phyloP scores from a whole-genome alignment of 2,329 filamentous ascomycete genomes.

The Aspergillus ruber region DNA sequence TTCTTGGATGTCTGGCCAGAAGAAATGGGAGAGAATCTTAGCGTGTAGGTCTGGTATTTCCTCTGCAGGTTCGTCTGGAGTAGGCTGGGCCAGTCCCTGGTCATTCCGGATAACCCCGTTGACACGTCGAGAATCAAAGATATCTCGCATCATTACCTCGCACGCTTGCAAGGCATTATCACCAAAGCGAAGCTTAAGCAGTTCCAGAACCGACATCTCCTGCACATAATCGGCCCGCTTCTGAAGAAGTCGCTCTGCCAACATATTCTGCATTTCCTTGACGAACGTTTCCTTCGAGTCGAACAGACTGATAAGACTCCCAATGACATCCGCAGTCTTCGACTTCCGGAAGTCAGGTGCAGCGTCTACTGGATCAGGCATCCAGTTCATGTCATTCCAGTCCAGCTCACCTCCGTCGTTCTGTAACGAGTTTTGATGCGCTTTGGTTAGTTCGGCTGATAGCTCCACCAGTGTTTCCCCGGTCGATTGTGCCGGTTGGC shows the following conservation, averaged over 20 bases:
- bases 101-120: slow-evolving; percentile 60
- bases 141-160: slow-evolving; percentile 95
- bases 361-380: slow-evolving; percentile 87
- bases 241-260: slow-evolving; percentile 71
- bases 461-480: slow-evolving; percentile 47
- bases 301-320: slow-evolving; percentile 79
- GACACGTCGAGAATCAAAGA: slow-evolving; percentile 72
- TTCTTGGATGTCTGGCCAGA: slow-evolving; percentile 78
- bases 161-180: slow-evolving; percentile 81
- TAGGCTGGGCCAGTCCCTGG: slow-evolving; percentile 32
- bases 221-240: slow-evolving; percentile 66
- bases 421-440: slow-evolving; percentile 35
- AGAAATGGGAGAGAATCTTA: slow-evolving; percentile 84
- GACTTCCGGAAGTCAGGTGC: slow-evolving; percentile 86
- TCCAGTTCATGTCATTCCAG: slow-evolving; percentile 90
- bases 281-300: slow-evolving; percentile 89
- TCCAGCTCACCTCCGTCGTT: slow-evolving; percentile 63
- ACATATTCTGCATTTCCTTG: slow-evolving; percentile 81
- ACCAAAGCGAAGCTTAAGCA: slow-evolving; percentile 84
- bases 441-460: slow-evolving; percentile 45
- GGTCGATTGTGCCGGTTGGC: slow-evolving; percentile 14
- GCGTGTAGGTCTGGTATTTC: slow-evolving; percentile 56
- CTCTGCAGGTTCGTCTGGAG: slow-evolving; percentile 14
- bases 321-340: slow-evolving; percentile 84
- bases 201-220: slow-evolving; percentile 73